phyloP scores from a whole-genome alignment of 2,329 filamentous ascomycete genomes.

The Hysterium pulicare region DNA sequence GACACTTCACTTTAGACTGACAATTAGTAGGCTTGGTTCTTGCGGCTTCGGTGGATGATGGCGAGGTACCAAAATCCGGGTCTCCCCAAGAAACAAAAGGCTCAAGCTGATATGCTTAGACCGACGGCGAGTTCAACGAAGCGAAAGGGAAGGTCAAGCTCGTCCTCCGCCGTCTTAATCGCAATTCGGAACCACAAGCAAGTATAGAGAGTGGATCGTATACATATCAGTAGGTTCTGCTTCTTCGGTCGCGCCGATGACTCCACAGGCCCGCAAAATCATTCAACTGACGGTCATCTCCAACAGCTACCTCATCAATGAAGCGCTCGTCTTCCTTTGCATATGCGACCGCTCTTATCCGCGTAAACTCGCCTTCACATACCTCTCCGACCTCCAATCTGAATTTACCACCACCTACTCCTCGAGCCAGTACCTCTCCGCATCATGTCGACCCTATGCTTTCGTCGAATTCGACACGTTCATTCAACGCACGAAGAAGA shows the following conservation, averaged over 20 bases:
- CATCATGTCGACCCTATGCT: constrained; percentile 81
- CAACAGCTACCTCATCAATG: constrained; percentile 74
- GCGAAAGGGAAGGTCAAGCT: constrained; percentile 90
- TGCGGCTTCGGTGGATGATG: constrained; percentile 90
- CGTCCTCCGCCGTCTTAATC: constrained; percentile 81
- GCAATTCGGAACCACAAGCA: constrained; percentile 85
- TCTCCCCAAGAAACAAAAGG: too few species aligned
- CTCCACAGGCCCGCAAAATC: too few species aligned
- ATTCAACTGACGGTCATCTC: too few species aligned
- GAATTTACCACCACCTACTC: constrained; percentile 91
- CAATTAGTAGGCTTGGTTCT: constrained; percentile 74
- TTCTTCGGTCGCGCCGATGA: too few species aligned
- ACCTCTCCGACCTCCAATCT: constrained; percentile 84
- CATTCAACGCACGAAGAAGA: constrained; percentile 86
- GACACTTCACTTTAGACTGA: constrained; percentile 17
- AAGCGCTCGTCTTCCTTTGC: constrained; percentile 84
- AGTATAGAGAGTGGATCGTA: constrained; percentile 83
- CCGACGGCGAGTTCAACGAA: constrained; percentile 74
- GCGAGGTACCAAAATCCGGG: too few species aligned
- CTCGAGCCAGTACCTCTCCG: constrained; percentile 66
- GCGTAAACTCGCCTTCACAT: constrained; percentile 96
- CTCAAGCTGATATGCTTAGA: too few species aligned
- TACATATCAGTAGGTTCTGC: constrained; percentile 71
- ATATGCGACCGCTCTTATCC: constrained; percentile 93
- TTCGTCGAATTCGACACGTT: constrained; percentile 99